These are phyloP conservation scores for Polytrichum formosum DNA, from an alignment of 225 moss, liverwort and hornwort species.

Conservation along the genomic window DNA sequence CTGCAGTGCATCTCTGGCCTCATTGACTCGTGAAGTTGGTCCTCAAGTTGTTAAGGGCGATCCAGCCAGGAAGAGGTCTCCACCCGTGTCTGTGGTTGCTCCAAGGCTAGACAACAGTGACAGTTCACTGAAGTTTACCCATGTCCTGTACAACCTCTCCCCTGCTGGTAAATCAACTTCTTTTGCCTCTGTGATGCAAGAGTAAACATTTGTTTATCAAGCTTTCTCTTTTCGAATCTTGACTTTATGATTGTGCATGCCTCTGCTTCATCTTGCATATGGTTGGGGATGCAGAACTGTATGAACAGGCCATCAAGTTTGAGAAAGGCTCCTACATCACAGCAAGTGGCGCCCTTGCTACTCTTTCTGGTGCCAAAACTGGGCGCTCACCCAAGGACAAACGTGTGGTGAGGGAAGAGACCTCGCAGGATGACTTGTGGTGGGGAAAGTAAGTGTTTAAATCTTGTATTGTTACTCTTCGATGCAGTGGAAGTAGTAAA, in stretches of 20 bases:
- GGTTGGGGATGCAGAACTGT: conserved; percentile 50
- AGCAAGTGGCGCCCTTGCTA: conserved; percentile 84
- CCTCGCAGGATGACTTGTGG: conserved; percentile 82
- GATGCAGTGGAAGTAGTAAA: background rate
- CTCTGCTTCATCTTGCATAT: background rate
- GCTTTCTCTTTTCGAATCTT: too few relatives aligned
- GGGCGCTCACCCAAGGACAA: conserved; percentile 98
- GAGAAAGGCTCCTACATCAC: conserved; percentile 99
- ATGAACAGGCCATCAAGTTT: conserved; percentile 90
- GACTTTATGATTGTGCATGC: background rate
- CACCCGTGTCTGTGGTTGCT: conserved; percentile 54
- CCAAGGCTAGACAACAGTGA: conserved; percentile 83
- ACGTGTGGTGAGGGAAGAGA: conserved; percentile 87
- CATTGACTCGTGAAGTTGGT: conserved; percentile 88
- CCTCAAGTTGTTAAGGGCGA: conserved; percentile 94
- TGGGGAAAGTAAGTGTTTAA: conserved; percentile 86
- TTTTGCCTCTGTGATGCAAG: too few relatives aligned
- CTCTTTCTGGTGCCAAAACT: conserved; percentile 93
- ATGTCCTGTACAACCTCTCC: conserved; percentile 91
- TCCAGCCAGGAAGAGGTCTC: conserved; percentile 63
- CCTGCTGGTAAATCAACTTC: conserved; percentile 58
- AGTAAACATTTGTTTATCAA: too few relatives aligned
- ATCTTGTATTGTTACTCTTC: background rate
- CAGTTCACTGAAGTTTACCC: conserved; percentile 94
- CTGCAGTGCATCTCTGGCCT: conserved; percentile 85